These are phyloP conservation scores for Phytophthora citricola DNA, from an alignment of 352 stramenopile genomes.

Conservation along the genomic window DNA sequence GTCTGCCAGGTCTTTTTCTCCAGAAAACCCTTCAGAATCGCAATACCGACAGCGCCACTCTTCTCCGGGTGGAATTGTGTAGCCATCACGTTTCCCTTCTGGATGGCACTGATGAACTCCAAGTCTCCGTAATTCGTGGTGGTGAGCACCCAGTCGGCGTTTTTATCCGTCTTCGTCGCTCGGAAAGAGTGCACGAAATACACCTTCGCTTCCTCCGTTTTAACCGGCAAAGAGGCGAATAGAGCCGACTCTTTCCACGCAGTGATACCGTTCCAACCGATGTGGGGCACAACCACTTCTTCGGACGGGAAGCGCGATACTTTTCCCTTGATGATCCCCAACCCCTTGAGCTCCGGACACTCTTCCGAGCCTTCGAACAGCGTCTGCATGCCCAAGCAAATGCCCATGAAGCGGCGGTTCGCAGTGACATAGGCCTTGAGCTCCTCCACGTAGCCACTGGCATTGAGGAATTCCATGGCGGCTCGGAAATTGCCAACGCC, in stretches of 20 bases:
- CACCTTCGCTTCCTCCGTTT: slow-evolving; percentile 59
- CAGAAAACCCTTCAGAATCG: slow-evolving; percentile 94
- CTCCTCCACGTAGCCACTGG: slow-evolving; percentile 88
- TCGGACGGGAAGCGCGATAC: slow-evolving; percentile 91
- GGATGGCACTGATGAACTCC: slow-evolving; percentile 94
- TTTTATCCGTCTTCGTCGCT: slow-evolving; percentile 70
- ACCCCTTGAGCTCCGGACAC: slow-evolving; percentile 79
- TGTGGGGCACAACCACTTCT: slow-evolving; percentile 93
- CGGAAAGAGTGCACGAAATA: slow-evolving; percentile 99
- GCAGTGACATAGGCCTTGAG: slow-evolving; percentile 89
- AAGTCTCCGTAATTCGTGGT: slow-evolving; percentile 95
- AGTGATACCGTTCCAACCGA: slow-evolving; percentile 98
- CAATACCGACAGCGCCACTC: slow-evolving; percentile 92
- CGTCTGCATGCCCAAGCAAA: slow-evolving; percentile 99
- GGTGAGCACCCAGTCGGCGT: slow-evolving; percentile 93
- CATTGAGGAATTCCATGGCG: slow-evolving; percentile 94
- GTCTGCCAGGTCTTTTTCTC: slow-evolving; percentile 65
- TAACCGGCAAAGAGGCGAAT: slow-evolving; percentile 55
- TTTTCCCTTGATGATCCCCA: slow-evolving; percentile 94
- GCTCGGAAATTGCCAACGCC: slow-evolving; percentile 84
- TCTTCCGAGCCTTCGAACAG: slow-evolving; percentile 98
- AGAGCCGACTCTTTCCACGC: slow-evolving; percentile 87
- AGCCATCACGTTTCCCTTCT: slow-evolving; percentile 96
- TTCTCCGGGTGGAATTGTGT: slow-evolving; percentile 99
- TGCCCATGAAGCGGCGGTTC: slow-evolving; percentile 95